phyloP scores from a whole-genome alignment of 768 basidiomycete genomes.

The Guyanaporus albipodus region DNA sequence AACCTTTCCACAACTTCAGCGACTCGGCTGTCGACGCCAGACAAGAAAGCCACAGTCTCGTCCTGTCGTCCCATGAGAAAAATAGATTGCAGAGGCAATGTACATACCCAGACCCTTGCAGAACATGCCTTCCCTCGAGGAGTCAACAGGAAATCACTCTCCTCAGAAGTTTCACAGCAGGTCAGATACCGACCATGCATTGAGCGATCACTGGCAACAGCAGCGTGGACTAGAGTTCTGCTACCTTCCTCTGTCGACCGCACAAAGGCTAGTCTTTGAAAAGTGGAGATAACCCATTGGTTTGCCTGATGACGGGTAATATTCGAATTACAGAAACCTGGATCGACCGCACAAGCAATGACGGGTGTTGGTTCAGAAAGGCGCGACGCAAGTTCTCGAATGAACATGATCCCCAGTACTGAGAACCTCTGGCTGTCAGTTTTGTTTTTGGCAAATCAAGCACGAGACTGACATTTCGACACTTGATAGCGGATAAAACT shows the following conservation, averaged over 20 bases:
- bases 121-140: constrained; percentile 28
- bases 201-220: constrained; percentile 22
- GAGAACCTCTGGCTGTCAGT: neutral
- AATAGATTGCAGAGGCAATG: neutral
- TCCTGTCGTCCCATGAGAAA: constrained; percentile 9
- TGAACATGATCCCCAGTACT: constrained; percentile 34
- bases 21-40: constrained; percentile 21
- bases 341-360: constrained; percentile 26
- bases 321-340: constrained; percentile 34
- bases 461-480: constrained; percentile 22
- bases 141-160: constrained; percentile 28
- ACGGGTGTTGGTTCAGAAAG: constrained; percentile 22
- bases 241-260: constrained; percentile 34
- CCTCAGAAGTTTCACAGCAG: constrained; percentile 23
- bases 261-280: constrained; percentile 15
- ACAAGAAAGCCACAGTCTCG: constrained; percentile 21
- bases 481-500: constrained; percentile 20
- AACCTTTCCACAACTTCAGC: constrained; percentile 15
- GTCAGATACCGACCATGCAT: constrained; percentile 33
- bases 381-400: constrained; percentile 30
- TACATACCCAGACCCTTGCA: constrained; percentile 32
- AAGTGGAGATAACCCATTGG: neutral
- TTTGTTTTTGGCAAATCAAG: neutral
- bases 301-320: constrained; percentile 17
- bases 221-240: constrained; percentile 33